Evolutionary conservation across 2,329 filamentous ascomycete genomes (phyloP).

Genomic region (Pestalotiopsis sp.): DNA sequence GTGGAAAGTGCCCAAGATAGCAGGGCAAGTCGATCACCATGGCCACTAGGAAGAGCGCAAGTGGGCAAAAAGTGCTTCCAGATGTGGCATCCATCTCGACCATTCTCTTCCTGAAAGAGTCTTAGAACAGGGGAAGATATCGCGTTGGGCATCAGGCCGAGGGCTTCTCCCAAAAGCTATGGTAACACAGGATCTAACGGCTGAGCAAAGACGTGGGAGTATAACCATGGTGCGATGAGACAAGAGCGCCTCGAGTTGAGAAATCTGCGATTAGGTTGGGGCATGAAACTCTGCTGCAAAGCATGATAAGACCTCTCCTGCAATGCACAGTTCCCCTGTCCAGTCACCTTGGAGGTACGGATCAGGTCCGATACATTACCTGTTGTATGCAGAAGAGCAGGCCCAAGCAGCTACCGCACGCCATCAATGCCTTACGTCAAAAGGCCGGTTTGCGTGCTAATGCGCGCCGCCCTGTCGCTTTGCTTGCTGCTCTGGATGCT

Average conservation of each 20-base stretch:
- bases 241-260: not conserved
- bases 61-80: not conserved
- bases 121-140: not conserved
- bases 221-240: not conserved
- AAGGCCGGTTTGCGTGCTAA: not conserved
- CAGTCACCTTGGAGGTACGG: not conserved
- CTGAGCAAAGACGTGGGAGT: not conserved
- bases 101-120: not conserved
- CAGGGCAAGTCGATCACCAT: not conserved
- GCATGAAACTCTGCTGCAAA: not conserved
- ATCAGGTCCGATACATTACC: not conserved
- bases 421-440: not conserved
- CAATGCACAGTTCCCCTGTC: not conserved
- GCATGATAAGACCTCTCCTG: not conserved
- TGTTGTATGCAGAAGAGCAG: not conserved
- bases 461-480: not conserved
- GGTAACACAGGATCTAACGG: not conserved
- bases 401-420: not conserved
- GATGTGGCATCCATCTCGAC: not conserved
- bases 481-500: not conserved
- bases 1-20: not conserved
- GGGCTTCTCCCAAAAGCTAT: not conserved
- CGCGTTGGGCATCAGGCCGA: not conserved
- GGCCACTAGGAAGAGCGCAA: not conserved
- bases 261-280: not conserved